Base-by-base conservation (phyloP, 805 yeast species). In the Kluyveromyces wickerhamii region DNA sequence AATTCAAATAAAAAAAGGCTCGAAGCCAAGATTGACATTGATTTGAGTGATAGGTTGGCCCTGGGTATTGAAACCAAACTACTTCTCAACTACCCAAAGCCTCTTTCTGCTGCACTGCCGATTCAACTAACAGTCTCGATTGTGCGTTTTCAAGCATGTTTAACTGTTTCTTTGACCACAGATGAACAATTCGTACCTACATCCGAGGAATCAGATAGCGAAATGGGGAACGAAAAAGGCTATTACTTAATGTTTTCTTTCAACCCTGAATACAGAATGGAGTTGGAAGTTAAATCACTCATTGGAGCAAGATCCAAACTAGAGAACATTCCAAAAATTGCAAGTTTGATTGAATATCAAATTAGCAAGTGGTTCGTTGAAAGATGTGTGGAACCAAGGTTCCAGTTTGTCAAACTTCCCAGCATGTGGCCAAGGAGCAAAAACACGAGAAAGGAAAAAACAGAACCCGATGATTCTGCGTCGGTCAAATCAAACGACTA, bases 11-110 rank as follows among this genome's bases (percentile, higher is more conserved):
- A 59, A 15, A 66, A 66, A 23, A 71, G 59, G 28, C 55, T 72
- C 65, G 95, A 87, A 52, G 95, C 95, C 1, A 84, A 82, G 46
- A 87, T 88, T 21, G 95, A 88, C 57, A 94, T 88, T 21, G 95
- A 86, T 54, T 66, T 88, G 31, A 75, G 88, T 10, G 96, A 88
- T 51, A 79, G 95, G 4, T 62, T 88, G 23, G 84, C 95, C 0
- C 63, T 88, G 19, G 96, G 94, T 0, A 74, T 87, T 3, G 89
- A 86, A 37, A 88, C 96, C 0, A 74, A 76, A 37, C 55, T 88
- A 7, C 57, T 88, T 18, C 63, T 88, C 19, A 88, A 88, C 55
- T 79, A 79, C 41, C 96, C 96, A 1, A 72, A 79, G 42, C 79
- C 94, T 0, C 65, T 79, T 44, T 77, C 89, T 26, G 97, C 96